Conservation (phyloP, 2,329 filamentous ascomycete species). For the Paraphaeosphaeria minitans region DNA sequence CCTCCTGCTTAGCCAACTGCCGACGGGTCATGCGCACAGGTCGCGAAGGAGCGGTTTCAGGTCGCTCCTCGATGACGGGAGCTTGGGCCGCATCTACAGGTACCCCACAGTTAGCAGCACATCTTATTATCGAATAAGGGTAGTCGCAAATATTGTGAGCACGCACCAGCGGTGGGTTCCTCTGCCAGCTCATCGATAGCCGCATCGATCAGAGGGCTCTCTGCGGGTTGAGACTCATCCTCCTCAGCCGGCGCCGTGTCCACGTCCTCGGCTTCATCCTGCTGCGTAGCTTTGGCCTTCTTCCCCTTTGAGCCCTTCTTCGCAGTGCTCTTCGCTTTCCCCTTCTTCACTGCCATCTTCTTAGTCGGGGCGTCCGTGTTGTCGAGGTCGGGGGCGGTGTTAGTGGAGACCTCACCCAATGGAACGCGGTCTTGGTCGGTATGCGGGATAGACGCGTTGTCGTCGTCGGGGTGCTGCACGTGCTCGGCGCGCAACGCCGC, state of each 20-base stretch:
- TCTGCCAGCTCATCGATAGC: constrained; percentile 27
- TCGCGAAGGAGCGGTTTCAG: constrained; percentile 32
- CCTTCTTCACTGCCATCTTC: constrained; percentile 40
- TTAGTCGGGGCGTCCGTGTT: constrained; percentile 27
- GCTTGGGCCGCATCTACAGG: constrained; percentile 29
- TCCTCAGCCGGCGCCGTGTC: constrained; percentile 24
- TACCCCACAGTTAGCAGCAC: constrained; percentile 18
- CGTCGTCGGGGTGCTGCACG: constrained; percentile 45
- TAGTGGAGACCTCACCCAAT: constrained; percentile 50
- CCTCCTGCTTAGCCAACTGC: constrained; percentile 42
- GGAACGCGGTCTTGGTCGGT: constrained; percentile 40
- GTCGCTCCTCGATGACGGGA: constrained; percentile 27
- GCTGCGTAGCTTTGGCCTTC: constrained; percentile 35
- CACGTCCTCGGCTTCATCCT: constrained; percentile 28
- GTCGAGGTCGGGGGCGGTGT: constrained; percentile 28
- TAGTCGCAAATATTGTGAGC: constrained; percentile 7
- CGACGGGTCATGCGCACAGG: constrained; percentile 42
- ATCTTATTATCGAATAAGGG: constrained; percentile 16
- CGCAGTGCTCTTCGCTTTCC: constrained; percentile 34
- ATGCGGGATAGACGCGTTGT: constrained; percentile 36
- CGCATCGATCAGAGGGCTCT: constrained; percentile 24
- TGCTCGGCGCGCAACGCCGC: constrained; percentile 48
- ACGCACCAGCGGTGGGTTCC: constrained; percentile 27
- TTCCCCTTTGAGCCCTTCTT: constrained; percentile 40
- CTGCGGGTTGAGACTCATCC: constrained; percentile 29